Evolutionary conservation across 495 filamentous ascomycete genomes (phyloP), one percentile per base, ranked within the genome.

Genomic region (Neurospora terricola): DNA sequence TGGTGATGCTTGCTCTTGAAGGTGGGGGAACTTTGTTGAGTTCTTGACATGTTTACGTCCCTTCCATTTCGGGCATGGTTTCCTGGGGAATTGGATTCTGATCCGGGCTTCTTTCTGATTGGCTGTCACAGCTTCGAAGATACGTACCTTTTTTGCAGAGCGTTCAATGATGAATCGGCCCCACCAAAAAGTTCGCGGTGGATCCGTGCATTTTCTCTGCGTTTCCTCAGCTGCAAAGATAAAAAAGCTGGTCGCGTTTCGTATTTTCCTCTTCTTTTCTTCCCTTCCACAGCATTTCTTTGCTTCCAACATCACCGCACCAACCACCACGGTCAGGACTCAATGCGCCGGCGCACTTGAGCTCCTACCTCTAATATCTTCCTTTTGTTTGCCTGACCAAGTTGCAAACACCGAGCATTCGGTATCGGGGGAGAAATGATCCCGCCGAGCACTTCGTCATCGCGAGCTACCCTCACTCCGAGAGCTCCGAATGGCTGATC

Each of bases 401-500:
- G 73, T 42, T 66, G 71, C 68, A 38, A 66, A 34, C 54, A 66
- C 54, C 54, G 54, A 39, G 14, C 43, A 38, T 36, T 62, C 36
- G 42, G 38, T 43, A 62, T 59, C 74, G 38, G n/a, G 69, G 27
- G 62, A 69, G 76, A 74, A 78, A 78, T 78, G 75, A 78, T 73
- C 39, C 30, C 70, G 54, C 54, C 54, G 73, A 71, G 42, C 43
- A 45, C 54, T 30, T 34, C 43, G 21, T 30, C 7, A 30, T 18
- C 38, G 70, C 45, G 45, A 11, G 42, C 70, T 59, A 68, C 69
- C 48, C 40, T 73, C n/a, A 74, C 73, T 66, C 54, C 27, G 39
- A 70, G 40, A 62, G 9, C n/a, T 43, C 75, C 77, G 18, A 76
- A 80, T 80, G 78, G 79, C 73, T 80, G 79, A 80, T 11, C 43